Evolutionary conservation across 2,329 filamentous ascomycete species (phyloP).

Genomic region (Herpotrichia juniperi): DNA sequence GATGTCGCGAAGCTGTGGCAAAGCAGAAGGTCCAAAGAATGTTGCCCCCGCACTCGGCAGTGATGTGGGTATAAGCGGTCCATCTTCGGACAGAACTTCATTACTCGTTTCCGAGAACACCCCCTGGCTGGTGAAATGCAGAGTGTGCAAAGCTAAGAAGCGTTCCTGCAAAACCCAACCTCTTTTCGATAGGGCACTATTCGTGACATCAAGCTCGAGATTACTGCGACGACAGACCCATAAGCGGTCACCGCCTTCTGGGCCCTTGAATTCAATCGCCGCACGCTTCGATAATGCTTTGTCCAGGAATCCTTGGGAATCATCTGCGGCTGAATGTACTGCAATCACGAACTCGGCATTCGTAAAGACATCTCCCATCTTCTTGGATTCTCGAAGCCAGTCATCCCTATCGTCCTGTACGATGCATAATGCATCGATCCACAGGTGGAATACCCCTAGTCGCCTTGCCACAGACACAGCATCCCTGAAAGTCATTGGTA

Average conservation of each 20-base stretch:
- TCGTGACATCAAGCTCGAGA: slow-evolving; percentile 5
- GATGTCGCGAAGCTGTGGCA: not conserved
- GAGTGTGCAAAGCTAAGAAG: slow-evolving; percentile 5
- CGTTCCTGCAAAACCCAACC: slow-evolving; percentile 13
- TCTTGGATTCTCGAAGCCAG: not conserved
- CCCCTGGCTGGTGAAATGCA: slow-evolving; percentile 6
- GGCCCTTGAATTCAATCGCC: not conserved
- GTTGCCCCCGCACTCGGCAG: not conserved
- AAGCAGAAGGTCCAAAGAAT: not conserved
- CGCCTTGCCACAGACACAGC: not conserved
- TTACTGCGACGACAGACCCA: not conserved
- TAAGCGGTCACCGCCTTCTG: not conserved
- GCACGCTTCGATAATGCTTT: slow-evolving; percentile 1
- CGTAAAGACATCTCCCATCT: slow-evolving; percentile 5
- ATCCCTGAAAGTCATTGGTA: not conserved
- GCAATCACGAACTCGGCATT: slow-evolving; percentile 1
- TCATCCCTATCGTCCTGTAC: slow-evolving; percentile 9
- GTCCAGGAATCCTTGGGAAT: slow-evolving; percentile 7
- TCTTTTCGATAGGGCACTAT: slow-evolving; percentile 10
- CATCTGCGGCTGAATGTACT: slow-evolving; percentile 7
- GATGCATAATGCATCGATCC: slow-evolving; percentile 10
- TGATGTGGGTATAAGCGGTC: not conserved
- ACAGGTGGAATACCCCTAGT: slow-evolving; percentile 4
- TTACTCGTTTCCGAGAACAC: not conserved
- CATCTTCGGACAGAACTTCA: slow-evolving; percentile 1